Base-by-base conservation (phyloP, 345 rosid genomes). In the Eutrema yunnanense region DNA sequence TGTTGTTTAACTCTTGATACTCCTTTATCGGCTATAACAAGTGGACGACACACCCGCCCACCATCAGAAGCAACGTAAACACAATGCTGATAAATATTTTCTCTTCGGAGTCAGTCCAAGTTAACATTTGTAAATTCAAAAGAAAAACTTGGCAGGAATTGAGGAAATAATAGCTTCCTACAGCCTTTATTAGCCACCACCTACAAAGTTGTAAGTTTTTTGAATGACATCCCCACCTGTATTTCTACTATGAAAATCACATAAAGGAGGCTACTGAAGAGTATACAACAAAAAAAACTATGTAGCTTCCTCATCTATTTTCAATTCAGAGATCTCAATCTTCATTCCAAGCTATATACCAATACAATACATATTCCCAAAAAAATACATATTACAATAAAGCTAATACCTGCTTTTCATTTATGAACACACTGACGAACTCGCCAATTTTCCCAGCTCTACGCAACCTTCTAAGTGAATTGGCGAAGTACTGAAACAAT, bases 51-150 rank as follows among this genome's bases (percentile, higher is more conserved):
- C 77, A 94, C 98, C 70, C 98, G 90, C 62, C 98, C 98, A 67
- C 95, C 97, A 88, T 94, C 98, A 70, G 98, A 91, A 79, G 98
- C 98, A 81, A 94, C 83, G 76, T 94, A 88, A 57, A 94, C 92
- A 78, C 86, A 87, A 38, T 81, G 81, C 98, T 94, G 88, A 67
- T 12, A 75, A 74, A 71, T 6, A 80, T 40, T 38, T 44, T 30
- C 54, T 66, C 71, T 57, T 61, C 27, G 0, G 42, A 60, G 79
- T 82, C 60, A 76, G 74, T 51, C 30, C 22, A 62, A 59, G 14
- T 11, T 43, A 41, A 41, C 16, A 48, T 40, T 67, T 53, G 53
- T 61, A 32, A 57, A 65, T 19, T 62, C 41, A 54, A 7, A 41
- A 47, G 41, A 60, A 57, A 12, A 60, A 40, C 4, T 14, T 63